Evolutionary conservation across 75 land plant genomes (phyloP).

Genomic region (Sequoiadendron giganteum): DNA sequence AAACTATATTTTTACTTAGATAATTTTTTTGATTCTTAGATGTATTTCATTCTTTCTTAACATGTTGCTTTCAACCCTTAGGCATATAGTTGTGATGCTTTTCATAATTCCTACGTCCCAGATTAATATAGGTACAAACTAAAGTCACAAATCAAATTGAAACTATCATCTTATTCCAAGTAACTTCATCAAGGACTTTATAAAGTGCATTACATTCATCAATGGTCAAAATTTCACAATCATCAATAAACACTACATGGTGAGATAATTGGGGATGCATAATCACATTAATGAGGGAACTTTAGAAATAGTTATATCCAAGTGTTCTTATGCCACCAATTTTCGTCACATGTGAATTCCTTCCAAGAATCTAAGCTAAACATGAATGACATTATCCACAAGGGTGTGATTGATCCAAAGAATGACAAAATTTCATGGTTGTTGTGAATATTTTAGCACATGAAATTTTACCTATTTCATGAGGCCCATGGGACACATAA

Average conservation of each 20-base stretch:
- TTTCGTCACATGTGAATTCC: conserved; percentile 59
- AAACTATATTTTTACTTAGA: too few relatives aligned
- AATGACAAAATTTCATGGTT: conserved; percentile 77
- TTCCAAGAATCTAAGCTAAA: conserved; percentile 46
- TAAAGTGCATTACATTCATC: conserved; percentile 81
- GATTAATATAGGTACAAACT: too few relatives aligned
- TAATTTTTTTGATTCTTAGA: too few relatives aligned
- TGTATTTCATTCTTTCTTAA: too few relatives aligned
- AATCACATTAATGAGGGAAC: conserved; percentile 34
- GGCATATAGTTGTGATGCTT: too few relatives aligned
- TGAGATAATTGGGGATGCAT: conserved; percentile 30
- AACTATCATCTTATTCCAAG: too few relatives aligned
- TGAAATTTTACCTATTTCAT: conserved; percentile 91
- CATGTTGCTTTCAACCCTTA: too few relatives aligned
- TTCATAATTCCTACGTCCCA: too few relatives aligned
- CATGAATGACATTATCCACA: conserved; percentile 85
- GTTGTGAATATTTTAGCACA: conserved; percentile 88
- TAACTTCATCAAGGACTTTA: conserved; percentile 75
- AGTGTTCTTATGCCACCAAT: conserved; percentile 53
- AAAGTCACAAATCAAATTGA: too few relatives aligned
- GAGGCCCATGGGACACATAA: conserved; percentile 94
- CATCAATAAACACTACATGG: conserved; percentile 77
- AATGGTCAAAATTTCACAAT: conserved; percentile 66
- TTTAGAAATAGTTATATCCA: conserved; percentile 48
- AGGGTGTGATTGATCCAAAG: conserved; percentile 59